phyloP scores from a whole-genome alignment of 106 monocot genomes.

The Alisma plantagoaquatica region DNA sequence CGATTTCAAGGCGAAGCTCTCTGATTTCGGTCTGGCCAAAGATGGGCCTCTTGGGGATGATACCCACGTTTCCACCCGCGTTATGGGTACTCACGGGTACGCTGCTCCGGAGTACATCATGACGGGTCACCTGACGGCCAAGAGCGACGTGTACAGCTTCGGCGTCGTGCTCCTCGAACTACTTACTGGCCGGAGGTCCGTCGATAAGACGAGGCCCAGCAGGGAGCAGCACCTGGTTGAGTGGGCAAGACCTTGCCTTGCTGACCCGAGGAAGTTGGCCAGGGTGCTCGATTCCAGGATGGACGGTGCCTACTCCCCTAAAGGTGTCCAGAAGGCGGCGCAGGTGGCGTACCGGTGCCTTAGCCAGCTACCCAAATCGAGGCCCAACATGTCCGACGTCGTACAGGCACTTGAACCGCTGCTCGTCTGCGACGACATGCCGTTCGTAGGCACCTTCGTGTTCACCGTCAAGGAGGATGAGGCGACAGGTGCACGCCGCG shows the following conservation, averaged over 20 bases:
- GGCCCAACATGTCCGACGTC: slow-evolving; percentile 41
- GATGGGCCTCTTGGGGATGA: no score
- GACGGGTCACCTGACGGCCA: slow-evolving; percentile 32
- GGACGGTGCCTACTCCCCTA: no score
- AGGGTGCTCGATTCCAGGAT: no score
- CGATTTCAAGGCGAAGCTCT: no score
- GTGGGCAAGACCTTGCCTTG: no score
- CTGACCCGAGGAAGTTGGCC: no score
- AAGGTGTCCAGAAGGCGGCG: slow-evolving; percentile 35
- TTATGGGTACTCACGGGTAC: no score
- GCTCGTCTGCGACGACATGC: slow-evolving; percentile 24
- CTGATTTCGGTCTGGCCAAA: no score
- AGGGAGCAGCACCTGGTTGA: no score
- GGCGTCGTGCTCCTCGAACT: slow-evolving; percentile 66
- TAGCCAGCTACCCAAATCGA: slow-evolving; percentile 25
- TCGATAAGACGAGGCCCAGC: slow-evolving; percentile 36
- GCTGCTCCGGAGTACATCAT: no score
- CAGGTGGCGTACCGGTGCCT: slow-evolving; percentile 41
- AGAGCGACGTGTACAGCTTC: slow-evolving; percentile 81
- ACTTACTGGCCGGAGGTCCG: slow-evolving; percentile 36
- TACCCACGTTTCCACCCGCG: no score
- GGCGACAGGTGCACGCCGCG: no score
- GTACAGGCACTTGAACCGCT: slow-evolving; percentile 44
- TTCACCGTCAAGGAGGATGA: slow-evolving; percentile 14
- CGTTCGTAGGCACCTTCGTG: slow-evolving; percentile 27